phyloP scores from a whole-genome alignment of 129 eudicot genomes.

The Lactuca sativa region DNA sequence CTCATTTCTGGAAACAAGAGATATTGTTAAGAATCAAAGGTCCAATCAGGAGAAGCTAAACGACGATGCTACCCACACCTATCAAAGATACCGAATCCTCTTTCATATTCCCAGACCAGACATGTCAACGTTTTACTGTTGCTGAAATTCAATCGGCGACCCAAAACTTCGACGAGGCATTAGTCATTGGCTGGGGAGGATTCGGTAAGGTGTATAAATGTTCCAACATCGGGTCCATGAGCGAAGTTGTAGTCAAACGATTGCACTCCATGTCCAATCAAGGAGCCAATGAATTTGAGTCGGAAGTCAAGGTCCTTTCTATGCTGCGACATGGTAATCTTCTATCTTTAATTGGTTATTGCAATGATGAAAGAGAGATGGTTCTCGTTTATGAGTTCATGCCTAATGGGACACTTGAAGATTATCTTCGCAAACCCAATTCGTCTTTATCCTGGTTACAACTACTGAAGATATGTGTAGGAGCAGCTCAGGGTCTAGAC shows the following conservation, averaged over 20 bases:
- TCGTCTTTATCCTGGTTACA: conserved; percentile 41
- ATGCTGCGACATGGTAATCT: conserved; percentile 35
- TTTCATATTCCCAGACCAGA: conserved; percentile 12
- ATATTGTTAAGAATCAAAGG: no score
- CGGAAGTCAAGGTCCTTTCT: conserved; percentile 27
- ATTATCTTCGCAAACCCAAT: conserved; percentile 14
- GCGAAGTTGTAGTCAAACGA: conserved; percentile 25
- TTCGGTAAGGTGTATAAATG: conserved; percentile 32
- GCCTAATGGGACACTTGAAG: conserved; percentile 33
- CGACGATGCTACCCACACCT: neutral
- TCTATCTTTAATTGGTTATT: conserved; percentile 34
- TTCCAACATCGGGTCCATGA: neutral
- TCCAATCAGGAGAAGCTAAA: no score
- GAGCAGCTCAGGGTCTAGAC: conserved; percentile 54
- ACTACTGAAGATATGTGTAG: conserved; percentile 42
- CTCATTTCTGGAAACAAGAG: no score
- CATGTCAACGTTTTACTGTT: conserved; percentile 16
- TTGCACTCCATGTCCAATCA: conserved; percentile 27
- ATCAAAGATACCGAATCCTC: neutral
- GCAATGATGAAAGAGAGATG: conserved; percentile 25
- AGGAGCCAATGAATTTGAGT: conserved; percentile 27
- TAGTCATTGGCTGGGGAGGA: conserved; percentile 33
- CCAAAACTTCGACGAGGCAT: conserved; percentile 12
- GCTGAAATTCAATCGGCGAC: conserved; percentile 27
- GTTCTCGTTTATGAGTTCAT: conserved; percentile 29